A percentile compares a stretch with the other conserved stretches of the same genome.
Evolutionary conservation across 2,329 filamentous ascomycete genomes (phyloP).

Genomic region (Botryotinia narcissicola): DNA sequence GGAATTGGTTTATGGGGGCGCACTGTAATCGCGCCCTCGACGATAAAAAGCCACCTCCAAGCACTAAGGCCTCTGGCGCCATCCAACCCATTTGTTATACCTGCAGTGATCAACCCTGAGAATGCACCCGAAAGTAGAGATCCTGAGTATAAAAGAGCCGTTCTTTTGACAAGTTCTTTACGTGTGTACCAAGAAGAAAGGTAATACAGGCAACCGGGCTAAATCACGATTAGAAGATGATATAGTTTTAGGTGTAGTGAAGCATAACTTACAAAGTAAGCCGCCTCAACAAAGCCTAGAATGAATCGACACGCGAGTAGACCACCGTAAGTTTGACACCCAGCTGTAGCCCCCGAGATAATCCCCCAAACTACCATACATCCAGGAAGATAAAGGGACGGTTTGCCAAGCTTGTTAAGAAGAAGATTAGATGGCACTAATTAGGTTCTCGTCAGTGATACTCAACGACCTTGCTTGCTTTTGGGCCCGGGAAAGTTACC

Average conservation of each 20-base stretch:
- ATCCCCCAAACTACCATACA: constrained; percentile 51
- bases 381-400: constrained; percentile 50
- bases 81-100: constrained; percentile 47
- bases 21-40: constrained; percentile 45
- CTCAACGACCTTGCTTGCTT: neutral
- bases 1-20: neutral
- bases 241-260: neutral
- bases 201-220: constrained; percentile 23
- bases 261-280: constrained; percentile 47
- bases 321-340: constrained; percentile 46
- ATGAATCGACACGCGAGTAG: constrained; percentile 49
- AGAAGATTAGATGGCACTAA: constrained; percentile 48
- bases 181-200: constrained; percentile 45
- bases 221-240: neutral
- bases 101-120: constrained; percentile 50
- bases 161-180: constrained; percentile 45
- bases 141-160: constrained; percentile 48
- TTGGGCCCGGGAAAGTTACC: neutral
- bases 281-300: constrained; percentile 54
- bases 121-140: constrained; percentile 48
- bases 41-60: constrained; percentile 54
- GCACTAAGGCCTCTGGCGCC: constrained; percentile 47
- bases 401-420: constrained; percentile 49
- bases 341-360: constrained; percentile 50
- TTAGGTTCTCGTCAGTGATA: neutral